These are phyloP conservation scores for Yamadazyma pseudoaaseri DNA, from an alignment of 1,139 yeast species.

Conservation along the genomic window DNA sequence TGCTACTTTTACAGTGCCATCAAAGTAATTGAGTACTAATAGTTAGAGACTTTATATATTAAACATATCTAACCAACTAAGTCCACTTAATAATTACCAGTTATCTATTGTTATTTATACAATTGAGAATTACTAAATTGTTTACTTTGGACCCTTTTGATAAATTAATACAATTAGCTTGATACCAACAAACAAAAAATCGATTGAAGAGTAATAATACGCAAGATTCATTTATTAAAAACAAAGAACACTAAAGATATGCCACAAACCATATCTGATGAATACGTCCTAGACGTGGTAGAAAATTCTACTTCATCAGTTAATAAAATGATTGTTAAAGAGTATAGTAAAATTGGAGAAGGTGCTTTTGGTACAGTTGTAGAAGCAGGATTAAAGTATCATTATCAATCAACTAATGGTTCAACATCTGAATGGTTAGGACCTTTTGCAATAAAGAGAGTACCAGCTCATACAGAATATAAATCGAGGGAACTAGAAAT, in stretches of 20 bases:
- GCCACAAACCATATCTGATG: constrained; percentile 15
- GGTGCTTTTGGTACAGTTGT: constrained; percentile 86
- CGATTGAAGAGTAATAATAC: too few relatives aligned
- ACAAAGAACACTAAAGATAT: neutral
- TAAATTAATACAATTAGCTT: too few relatives aligned
- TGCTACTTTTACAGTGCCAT: too few relatives aligned
- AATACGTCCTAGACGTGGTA: constrained; percentile 48
- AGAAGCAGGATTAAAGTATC: constrained; percentile 57
- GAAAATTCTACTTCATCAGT: constrained; percentile 54
- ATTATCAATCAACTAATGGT: constrained; percentile 24
- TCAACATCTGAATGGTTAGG: constrained; percentile 51
- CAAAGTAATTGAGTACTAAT: too few relatives aligned
- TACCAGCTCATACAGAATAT: constrained; percentile 83
- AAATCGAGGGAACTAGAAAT: constrained; percentile 78
- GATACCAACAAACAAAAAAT: too few relatives aligned
- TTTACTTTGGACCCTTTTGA: too few relatives aligned
- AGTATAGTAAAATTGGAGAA: constrained; percentile 73
- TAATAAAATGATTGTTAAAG: constrained; percentile 65
- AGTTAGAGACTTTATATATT: too few relatives aligned
- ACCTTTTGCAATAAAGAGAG: constrained; percentile 79
- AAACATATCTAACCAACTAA: too few relatives aligned
- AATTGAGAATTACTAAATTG: too few relatives aligned
- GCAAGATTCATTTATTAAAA: constrained; percentile 3
- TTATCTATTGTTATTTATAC: too few relatives aligned
- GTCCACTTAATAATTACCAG: too few relatives aligned